These are phyloP conservation scores for Aspergillus sp. DNA, from an alignment of 2,329 filamentous ascomycete species.

Conservation along the genomic window DNA sequence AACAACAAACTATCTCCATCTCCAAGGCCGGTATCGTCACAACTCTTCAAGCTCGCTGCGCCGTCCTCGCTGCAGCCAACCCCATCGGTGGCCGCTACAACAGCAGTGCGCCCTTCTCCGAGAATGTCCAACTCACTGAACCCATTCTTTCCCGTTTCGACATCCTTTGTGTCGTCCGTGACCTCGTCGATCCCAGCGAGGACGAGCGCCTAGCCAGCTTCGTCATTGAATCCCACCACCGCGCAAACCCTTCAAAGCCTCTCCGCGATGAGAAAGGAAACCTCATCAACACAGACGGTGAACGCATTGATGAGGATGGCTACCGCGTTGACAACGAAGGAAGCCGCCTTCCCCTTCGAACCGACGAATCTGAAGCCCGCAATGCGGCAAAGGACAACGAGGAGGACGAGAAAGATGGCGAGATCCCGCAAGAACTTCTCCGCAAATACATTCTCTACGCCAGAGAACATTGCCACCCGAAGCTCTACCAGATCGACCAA, in stretches of 20 bases:
- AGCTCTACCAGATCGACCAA: slow-evolving; percentile 95
- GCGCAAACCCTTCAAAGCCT: slow-evolving; percentile 72
- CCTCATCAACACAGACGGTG: slow-evolving; percentile 44
- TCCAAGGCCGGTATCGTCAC: slow-evolving; percentile 98
- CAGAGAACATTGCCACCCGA: slow-evolving; percentile 82
- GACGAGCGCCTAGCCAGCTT: slow-evolving; percentile 93
- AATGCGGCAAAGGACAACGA: slow-evolving; percentile 42
- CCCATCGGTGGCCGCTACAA: slow-evolving; percentile 96
- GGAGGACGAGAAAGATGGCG: slow-evolving; percentile 58
- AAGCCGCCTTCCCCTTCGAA: slow-evolving; percentile 34
- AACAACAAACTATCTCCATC: slow-evolving; percentile 98
- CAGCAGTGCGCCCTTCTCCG: slow-evolving; percentile 88
- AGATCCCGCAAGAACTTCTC: slow-evolving; percentile 86
- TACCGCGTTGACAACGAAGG: slow-evolving; percentile 49
- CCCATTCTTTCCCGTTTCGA: slow-evolving; percentile 98
- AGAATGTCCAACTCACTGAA: slow-evolving; percentile 96
- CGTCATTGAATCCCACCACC: slow-evolving; percentile 89
- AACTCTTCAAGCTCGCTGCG: slow-evolving; percentile 90
- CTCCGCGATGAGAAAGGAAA: slow-evolving; percentile 45
- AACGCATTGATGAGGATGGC: slow-evolving; percentile 63
- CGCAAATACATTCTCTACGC: slow-evolving; percentile 97
- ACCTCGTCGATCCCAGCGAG: slow-evolving; percentile 88
- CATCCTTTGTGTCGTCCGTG: slow-evolving; percentile 91
- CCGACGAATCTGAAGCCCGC: slow-evolving; percentile 47
- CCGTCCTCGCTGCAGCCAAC: slow-evolving; percentile 94